Evolutionary conservation across 2,329 filamentous ascomycete species (phyloP).

Genomic region (Phialophora tarda): DNA sequence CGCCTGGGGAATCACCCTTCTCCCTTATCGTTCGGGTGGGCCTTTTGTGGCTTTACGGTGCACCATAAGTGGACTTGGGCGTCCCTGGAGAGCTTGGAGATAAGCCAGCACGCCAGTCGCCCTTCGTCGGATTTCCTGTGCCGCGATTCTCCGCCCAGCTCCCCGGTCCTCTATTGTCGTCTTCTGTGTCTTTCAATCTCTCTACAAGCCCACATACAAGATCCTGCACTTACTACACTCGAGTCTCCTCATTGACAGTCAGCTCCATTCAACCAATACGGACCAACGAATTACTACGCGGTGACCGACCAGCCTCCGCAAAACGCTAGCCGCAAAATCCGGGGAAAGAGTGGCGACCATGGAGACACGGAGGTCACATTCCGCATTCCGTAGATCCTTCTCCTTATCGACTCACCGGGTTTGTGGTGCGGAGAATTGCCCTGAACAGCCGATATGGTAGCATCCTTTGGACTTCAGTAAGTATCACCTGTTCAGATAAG

Average conservation of each 20-base stretch:
- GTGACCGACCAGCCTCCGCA: neutral
- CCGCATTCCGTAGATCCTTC: slow-evolving; percentile 20
- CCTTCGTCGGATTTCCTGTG: neutral
- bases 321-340: slow-evolving; percentile 14
- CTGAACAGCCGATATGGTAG: slow-evolving; percentile 3
- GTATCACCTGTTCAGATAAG: slow-evolving; percentile 21
- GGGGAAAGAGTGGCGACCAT: slow-evolving; percentile 11
- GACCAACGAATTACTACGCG: neutral
- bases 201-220: neutral
- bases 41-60: neutral
- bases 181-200: neutral
- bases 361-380: slow-evolving; percentile 22
- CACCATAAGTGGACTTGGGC: neutral
- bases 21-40: neutral
- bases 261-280: neutral
- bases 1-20: neutral
- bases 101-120: neutral
- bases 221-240: neutral
- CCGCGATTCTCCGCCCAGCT: neutral
- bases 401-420: slow-evolving; percentile 4
- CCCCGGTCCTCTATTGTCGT: neutral
- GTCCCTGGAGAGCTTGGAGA: neutral
- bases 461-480: slow-evolving; percentile 6
- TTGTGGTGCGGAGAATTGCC: neutral
- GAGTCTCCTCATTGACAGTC: neutral